Base-by-base conservation (phyloP, 2,329 filamentous ascomycete genomes). In the Escovopsis weberi region DNA sequence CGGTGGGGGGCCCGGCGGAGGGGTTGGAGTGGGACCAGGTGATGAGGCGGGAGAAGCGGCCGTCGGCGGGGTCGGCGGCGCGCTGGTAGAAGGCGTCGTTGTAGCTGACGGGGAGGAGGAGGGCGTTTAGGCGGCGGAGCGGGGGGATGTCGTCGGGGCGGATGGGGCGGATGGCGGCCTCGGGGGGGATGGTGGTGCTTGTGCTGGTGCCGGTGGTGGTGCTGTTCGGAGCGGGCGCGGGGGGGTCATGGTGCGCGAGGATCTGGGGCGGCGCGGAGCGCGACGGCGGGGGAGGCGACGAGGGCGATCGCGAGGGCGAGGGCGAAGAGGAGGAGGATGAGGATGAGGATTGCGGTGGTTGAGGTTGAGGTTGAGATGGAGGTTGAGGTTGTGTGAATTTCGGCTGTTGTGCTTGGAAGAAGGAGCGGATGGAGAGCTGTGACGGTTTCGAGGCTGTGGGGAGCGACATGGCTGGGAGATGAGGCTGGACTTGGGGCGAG, bases 81-180 rank as follows among this genome's bases (percentile, higher is more conserved):
- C 64, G 64, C 41, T 65, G 59, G 66, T 80, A 82, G 62, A 82
- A 82, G 39, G 66, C 65, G 55, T 81, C 77, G 3, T 74, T 69
- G 56, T 82, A 82, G 56, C 65, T 63, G 45, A 82, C 73, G 40
- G 73, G 75, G 1, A 82, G 72, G 41, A 82, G 69, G 40, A 82
- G 69, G 37, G 73, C 63, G 59, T 80, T 80, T 58, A 82, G 78
- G 51, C 77, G 72, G 34, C 74, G 74, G 6, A 82, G 66, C 37
- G 74, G 67, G 44, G 71, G 62, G 44, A 80, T 59, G 58, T 81
- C 74, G 38, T 61, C 53, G 37, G 65, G 58, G 1, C 63, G 59
- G 41, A 79, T 60, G 42, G 64, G 62, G 6, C 69, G 67, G 53
- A 81, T 74, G 45, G 61, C 59, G 18, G 74, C 74, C 55, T 73